A percentile compares a stretch with the other conserved stretches of the same genome.
phyloP scores from a whole-genome alignment of 2,329 filamentous ascomycete genomes.

The Phaeoacremonium minimum region DNA sequence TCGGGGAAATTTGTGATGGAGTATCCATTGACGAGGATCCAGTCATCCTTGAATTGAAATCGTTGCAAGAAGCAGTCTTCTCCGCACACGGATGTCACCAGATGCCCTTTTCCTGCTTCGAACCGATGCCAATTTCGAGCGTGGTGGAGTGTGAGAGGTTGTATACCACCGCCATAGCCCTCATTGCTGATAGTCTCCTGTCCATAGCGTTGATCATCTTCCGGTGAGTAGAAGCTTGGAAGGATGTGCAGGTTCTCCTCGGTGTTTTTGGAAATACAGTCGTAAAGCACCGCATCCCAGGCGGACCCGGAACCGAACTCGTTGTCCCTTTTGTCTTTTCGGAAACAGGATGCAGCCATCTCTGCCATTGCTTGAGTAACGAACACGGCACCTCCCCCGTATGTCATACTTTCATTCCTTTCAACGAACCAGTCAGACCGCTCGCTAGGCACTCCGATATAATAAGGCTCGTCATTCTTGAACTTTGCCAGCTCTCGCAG shows the following conservation, averaged over 20 bases:
- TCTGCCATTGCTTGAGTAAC: slow-evolving; percentile 29
- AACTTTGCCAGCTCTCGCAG: slow-evolving; percentile 29
- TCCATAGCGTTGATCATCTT: neutral
- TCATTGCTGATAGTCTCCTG: slow-evolving; percentile 55
- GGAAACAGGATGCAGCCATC: slow-evolving; percentile 30
- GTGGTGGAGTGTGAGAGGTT: slow-evolving; percentile 56
- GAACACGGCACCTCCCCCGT: slow-evolving; percentile 40
- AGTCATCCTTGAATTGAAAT: slow-evolving; percentile 42
- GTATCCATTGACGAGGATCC: slow-evolving; percentile 55
- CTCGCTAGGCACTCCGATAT: slow-evolving; percentile 39
- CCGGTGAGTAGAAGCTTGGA: slow-evolving; percentile 38
- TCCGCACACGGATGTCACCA: slow-evolving; percentile 48
- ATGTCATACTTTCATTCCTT: slow-evolving; percentile 26
- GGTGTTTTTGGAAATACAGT: slow-evolving; percentile 53
- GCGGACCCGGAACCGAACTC: slow-evolving; percentile 1
- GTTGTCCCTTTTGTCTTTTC: slow-evolving; percentile 7
- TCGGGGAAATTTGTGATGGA: slow-evolving; percentile 45
- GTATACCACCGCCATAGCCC: slow-evolving; percentile 45
- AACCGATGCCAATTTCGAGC: slow-evolving; percentile 58
- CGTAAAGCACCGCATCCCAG: slow-evolving; percentile 47
- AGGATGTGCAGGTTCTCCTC: slow-evolving; percentile 49
- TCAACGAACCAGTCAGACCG: slow-evolving; percentile 34
- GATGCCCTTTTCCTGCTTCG: slow-evolving; percentile 44
- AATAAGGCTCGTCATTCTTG: slow-evolving; percentile 25
- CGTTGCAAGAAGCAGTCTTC: slow-evolving; percentile 53